Evolutionary conservation across 495 filamentous ascomycete genomes (phyloP).

Genomic region (Jackrogersella minutella): DNA sequence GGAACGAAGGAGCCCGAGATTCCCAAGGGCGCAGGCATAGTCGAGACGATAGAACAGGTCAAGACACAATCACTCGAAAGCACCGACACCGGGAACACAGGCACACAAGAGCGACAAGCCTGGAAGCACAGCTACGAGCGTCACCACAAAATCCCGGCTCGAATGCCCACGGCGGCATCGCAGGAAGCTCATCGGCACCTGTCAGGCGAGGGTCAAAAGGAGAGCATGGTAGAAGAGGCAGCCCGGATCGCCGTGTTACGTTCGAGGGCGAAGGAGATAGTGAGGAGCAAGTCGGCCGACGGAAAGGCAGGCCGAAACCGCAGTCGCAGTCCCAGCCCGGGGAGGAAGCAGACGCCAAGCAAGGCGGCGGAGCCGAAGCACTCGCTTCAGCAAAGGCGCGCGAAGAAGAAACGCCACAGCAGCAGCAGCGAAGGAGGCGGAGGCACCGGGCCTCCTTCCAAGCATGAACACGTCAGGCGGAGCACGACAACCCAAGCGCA

Average conservation of each 20-base stretch:
- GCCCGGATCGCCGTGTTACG: slow-evolving; percentile 32
- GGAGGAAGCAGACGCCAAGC: slow-evolving; percentile 5
- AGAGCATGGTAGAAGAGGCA: slow-evolving; percentile 27
- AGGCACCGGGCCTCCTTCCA: slow-evolving; percentile 31
- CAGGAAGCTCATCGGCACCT: slow-evolving; percentile 14
- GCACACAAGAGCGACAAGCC: neutral
- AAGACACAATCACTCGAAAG: neutral
- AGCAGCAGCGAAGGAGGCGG: slow-evolving; percentile 27
- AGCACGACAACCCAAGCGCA: slow-evolving; percentile 1
- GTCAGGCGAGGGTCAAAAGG: slow-evolving; percentile 15
- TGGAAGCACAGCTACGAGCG: slow-evolving; percentile 4
- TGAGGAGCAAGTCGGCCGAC: slow-evolving; percentile 20
- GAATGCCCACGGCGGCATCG: neutral
- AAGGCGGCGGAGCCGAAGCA: slow-evolving; percentile 24
- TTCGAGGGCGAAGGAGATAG: slow-evolving; percentile 33
- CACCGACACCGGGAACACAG: slow-evolving; percentile 3
- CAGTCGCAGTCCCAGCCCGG: slow-evolving; percentile 30
- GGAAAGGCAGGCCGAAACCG: slow-evolving; percentile 13
- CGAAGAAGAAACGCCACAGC: slow-evolving; percentile 23
- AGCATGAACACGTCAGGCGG: slow-evolving; percentile 10
- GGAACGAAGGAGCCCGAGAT: neutral
- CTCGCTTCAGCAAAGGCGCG: slow-evolving; percentile 19
- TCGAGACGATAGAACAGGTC: slow-evolving; percentile 1
- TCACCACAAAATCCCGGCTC: slow-evolving; percentile 1
- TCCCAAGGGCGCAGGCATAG: neutral